Evolutionary conservation across 1,139 yeast genomes (phyloP), one percentile per base, ranked within the genome.

Genomic region (Kazachstania sp.): DNA sequence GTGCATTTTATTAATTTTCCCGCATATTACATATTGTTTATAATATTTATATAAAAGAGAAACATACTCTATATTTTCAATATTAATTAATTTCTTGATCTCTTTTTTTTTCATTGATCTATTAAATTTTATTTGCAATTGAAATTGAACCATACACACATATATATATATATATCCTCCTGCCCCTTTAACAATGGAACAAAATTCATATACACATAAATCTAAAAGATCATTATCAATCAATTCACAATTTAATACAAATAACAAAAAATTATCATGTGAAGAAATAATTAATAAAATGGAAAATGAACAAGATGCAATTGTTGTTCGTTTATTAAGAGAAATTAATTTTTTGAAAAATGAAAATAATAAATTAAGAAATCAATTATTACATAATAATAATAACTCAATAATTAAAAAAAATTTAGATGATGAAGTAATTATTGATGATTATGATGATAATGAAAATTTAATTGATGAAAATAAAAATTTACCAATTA

Each of bases 231-330:
- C 43, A 8, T 20, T 40, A 23, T 40, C 43, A 4, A 23, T 12
- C 11, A 19, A 19, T 29, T 39, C 36, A 4, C 42, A 18, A 29
- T 31, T 16, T 29, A 18, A 19, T 29, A 39, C 42, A 19, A 30
- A 29, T 20, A n/a, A 18, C 36, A 20, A 13, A 8, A 40, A 19
- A 34, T 48, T 59, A 13, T 58, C 64, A 4, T 51, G 60, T 30
- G 81, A 75, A 42, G 77, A 76, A 51, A 71, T 77, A 37, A 73
- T 80, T 43, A 82, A 79, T 59, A 67, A 74, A 48, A 78, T 81
- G 84, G 86, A 81, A 58, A 72, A 79, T 49, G 86, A 81, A 58
- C 86, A 81, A 58, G 86, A 81, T 55, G 83, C 81, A 2, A 77
- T 79, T 35, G 86, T 79, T 8, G 64, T 79, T 52, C 76, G 72